Percentiles rank a stretch among this genome's conserved stretches.
Evolutionary conservation across 345 rosid species (phyloP).

Genomic region (Pugionium dolabratum): DNA sequence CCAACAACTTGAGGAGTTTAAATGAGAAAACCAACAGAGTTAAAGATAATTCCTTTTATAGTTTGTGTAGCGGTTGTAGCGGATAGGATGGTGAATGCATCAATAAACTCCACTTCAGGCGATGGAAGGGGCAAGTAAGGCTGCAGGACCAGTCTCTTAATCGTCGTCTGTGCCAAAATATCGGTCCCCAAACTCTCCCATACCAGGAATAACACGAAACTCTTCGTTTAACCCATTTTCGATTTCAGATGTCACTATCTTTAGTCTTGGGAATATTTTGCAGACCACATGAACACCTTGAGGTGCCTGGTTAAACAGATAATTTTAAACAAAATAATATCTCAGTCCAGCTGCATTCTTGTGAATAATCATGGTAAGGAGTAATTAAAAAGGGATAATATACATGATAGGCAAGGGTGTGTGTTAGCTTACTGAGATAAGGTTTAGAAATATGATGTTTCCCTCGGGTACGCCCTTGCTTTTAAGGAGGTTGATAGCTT

Average conservation of each 20-base stretch:
- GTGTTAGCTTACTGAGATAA: slow-evolving; percentile 69
- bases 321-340: slow-evolving; percentile 6
- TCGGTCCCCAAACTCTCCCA: slow-evolving; percentile 98
- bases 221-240: slow-evolving; percentile 87
- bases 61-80: slow-evolving; percentile 22
- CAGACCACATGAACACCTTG: slow-evolving; percentile 98
- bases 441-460: slow-evolving; percentile 93
- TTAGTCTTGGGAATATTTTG: slow-evolving; percentile 81
- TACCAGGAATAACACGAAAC: slow-evolving; percentile 93
- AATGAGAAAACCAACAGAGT: slow-evolving; percentile 26
- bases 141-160: slow-evolving; percentile 38
- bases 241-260: slow-evolving; percentile 98
- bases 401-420: slow-evolving; percentile 5
- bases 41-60: slow-evolving; percentile 29
- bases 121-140: slow-evolving; percentile 32
- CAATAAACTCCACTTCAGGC: slow-evolving; percentile 16
- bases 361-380: slow-evolving; percentile 29
- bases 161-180: slow-evolving; percentile 97
- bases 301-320: slow-evolving; percentile 68
- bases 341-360: slow-evolving; percentile 28
- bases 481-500: slow-evolving; percentile 80
- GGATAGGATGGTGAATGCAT: slow-evolving; percentile 30
- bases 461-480: slow-evolving; percentile 91
- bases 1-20: slow-evolving; percentile 28
- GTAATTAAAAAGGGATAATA: background rate